Evolutionary conservation across 257 asterid genomes (phyloP), one percentile per base, ranked within the genome.

Genomic region (Nicotiana otophora): DNA sequence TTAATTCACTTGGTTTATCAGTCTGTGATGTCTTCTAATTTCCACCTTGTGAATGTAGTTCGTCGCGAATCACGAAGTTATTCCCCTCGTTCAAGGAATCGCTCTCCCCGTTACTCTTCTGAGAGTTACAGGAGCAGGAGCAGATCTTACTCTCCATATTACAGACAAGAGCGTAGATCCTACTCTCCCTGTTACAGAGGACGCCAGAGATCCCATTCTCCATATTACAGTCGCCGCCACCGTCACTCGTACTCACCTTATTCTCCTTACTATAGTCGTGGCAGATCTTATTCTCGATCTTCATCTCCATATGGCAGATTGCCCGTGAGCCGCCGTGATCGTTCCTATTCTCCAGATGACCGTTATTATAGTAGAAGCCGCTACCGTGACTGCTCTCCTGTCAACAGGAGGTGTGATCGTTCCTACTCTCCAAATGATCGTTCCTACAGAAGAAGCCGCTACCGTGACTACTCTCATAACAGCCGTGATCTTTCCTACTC

Each of bases 241-340:
- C 39, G 28, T 10, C 53, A 7, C 46, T 87, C 64, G 51, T 36
- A 26, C 54, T 87, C 80, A 75, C 63, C 63, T 75, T 75, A 75
- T 75, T 75, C 93, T 77, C 87, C 92, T 11, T 31, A 75, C 69
- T 51, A 81, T 84, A 77, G 88, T 17, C 86, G 88, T 3, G 87
- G 86, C 66, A 88, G 95, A 86, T 90, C 96, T 14, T 89, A 86
- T 66, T 92, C 93, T 12, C 83, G 90, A 5, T 89, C 92, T 26
- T 88, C 83, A 1, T 91, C 98, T 36, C 94, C 91, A 19, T 91
- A 86, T 87, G 90, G 90, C 86, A 84, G 94, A 77, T 90, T 92
- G 17, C 91, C 93, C 19, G 81, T 87, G 5, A 83, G 92, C 31
- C 51, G 87, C 83, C 88, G 81, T 23, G 91, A 87, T 5, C 90